phyloP scores from a whole-genome alignment of 371 early-diverging fungal species.

The Mortierella sp. region DNA sequence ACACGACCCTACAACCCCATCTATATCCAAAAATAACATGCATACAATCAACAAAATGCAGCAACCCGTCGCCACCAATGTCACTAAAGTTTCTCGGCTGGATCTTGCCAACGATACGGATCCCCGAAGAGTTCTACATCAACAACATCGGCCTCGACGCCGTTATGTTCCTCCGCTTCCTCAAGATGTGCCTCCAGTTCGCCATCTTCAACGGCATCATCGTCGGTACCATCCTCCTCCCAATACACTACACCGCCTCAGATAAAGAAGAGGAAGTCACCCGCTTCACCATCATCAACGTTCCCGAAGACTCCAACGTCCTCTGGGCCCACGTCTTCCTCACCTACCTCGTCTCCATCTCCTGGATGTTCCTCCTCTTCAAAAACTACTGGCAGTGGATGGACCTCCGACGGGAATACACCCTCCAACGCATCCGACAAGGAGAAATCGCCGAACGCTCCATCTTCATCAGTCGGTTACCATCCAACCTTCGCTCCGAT shows the following conservation, averaged over 20 bases:
- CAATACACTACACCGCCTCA: constrained; percentile 65
- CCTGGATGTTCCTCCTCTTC: constrained; percentile 71
- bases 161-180: constrained; percentile 75
- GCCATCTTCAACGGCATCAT: constrained; percentile 61
- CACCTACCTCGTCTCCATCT: constrained; percentile 58
- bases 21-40: constrained; percentile 12
- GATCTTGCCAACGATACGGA: constrained; percentile 55
- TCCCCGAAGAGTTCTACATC: constrained; percentile 66
- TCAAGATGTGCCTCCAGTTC: constrained; percentile 76
- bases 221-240: constrained; percentile 65
- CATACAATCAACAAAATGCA: constrained; percentile 8
- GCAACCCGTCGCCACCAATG: constrained; percentile 60
- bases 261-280: constrained; percentile 26
- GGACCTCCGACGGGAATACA: constrained; percentile 62
- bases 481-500: constrained; percentile 60
- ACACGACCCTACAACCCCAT: constrained; percentile 1
- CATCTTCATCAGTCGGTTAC: constrained; percentile 61
- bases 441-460: constrained; percentile 59
- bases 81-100: constrained; percentile 58
- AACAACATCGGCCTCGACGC: constrained; percentile 74
- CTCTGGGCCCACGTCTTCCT: constrained; percentile 69
- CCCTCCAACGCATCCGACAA: constrained; percentile 52
- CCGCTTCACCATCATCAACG: constrained; percentile 63
- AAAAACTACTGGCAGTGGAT: constrained; percentile 72
- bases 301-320: constrained; percentile 57